Evolutionary conservation across 768 basidiomycete genomes (phyloP), one percentile per base, ranked within the genome.

Genomic region (Pisolithus microcarpus): DNA sequence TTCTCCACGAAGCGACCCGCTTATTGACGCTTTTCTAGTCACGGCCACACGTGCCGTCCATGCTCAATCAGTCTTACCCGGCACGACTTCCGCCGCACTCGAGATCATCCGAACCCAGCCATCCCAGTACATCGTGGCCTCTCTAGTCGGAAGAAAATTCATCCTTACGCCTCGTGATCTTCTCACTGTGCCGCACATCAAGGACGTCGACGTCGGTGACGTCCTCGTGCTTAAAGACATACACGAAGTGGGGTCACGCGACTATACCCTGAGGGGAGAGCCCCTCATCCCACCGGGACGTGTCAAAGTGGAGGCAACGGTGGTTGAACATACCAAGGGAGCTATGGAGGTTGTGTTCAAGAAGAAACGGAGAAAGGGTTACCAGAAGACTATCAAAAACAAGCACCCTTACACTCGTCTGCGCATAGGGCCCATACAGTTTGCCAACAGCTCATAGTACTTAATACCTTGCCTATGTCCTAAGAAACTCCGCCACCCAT

Each of bases 361-460:
- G 77, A 95, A 94, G 75, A 99, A 98, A 76, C 75, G 93, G 71
- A 84, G 96, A 83, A 97, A 98, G 75, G 93, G 95, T 9, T 98
- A 98, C 72, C 82, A 88, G 71, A 90, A 91, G 72, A 92, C 90
- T 7, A 90, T 97, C 56, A 79, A 82, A 65, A 86, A 91, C 68
- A 98, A 97, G 69, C 91, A 93, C 65, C 87, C 86, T 2, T 98
- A 89, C 73, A 98, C 95, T n/a, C 81, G 93, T 64, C 77, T 99
- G 52, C 79, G 94, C 47, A 87, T 99, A 57, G 92, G 93, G 18
- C 77, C 85, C 43, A 92, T 99, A 56, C 66, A 74, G 46, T 68
- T 85, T 53, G 58, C 67, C 43, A 61, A 70, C 54, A 56, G 60
- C 40, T 55, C 61, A 31, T 56, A 61, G 52, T 66, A 64, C 44